Evolutionary conservation across 179 eudicot species (phyloP).

Genomic region (Pouteria campechiana): DNA sequence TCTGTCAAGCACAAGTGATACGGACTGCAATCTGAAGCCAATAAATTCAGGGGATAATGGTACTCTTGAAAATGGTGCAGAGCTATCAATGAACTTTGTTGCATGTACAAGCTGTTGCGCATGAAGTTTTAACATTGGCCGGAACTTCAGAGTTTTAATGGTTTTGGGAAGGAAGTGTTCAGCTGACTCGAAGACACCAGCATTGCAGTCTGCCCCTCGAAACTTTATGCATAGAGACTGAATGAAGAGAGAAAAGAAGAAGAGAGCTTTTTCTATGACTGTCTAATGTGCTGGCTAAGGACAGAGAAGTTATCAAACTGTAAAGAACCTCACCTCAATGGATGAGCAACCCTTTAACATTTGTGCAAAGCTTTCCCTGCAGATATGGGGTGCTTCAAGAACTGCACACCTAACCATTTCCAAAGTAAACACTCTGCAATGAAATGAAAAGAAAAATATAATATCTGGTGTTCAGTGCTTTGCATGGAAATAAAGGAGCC

Average conservation of each 20-base stretch:
- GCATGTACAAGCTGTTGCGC: conserved; percentile 4
- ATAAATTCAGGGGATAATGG: not conserved
- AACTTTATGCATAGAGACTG: conserved; percentile 32
- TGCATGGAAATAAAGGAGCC: too few species aligned
- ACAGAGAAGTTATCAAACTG: not conserved
- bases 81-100: not conserved
- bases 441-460: not conserved
- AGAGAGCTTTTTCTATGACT: not conserved
- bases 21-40: conserved; percentile 8
- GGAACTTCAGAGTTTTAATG: conserved; percentile 23
- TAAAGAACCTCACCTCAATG: conserved; percentile 24
- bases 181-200: conserved; percentile 1
- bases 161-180: conserved; percentile 19
- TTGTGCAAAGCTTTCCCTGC: conserved; percentile 3
- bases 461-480: too few species aligned
- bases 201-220: conserved; percentile 15
- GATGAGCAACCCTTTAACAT: conserved; percentile 9
- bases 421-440: conserved; percentile 24
- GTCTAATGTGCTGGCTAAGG: not conserved
- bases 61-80: not conserved
- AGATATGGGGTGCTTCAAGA: not conserved
- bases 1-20: conserved; percentile 28
- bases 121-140: conserved; percentile 14
- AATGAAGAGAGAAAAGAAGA: conserved; percentile 1
- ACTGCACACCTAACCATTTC: conserved; percentile 26